A percentile compares a stretch with the other conserved stretches of the same genome.
Evolutionary conservation across 2,329 filamentous ascomycete species (phyloP).

Genomic region (Magnaporthales sp.): DNA sequence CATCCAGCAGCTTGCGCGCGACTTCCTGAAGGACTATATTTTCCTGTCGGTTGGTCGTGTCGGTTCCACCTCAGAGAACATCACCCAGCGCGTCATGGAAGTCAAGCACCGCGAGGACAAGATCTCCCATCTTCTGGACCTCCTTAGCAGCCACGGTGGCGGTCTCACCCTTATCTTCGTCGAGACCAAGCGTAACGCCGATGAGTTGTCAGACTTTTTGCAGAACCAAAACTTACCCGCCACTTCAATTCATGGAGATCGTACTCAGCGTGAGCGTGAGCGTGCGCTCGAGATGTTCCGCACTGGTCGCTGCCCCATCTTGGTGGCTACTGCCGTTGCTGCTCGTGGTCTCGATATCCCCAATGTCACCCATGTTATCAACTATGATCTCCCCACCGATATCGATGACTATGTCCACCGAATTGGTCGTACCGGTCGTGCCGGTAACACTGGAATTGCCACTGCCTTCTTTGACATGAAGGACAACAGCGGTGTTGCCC

Average conservation of each 20-base stretch:
- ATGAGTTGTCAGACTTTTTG: constrained; percentile 93
- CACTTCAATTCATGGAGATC: constrained; percentile 97
- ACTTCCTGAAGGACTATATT: constrained; percentile 98
- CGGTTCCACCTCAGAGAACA: constrained; percentile 99
- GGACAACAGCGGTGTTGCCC: constrained; percentile 94
- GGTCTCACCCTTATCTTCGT: constrained; percentile 96
- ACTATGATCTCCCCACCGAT: constrained; percentile 87
- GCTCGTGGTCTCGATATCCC: constrained; percentile 88
- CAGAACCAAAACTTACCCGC: constrained; percentile 98
- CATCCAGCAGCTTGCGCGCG: constrained; percentile 97
- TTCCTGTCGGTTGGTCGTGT: constrained; percentile 98
- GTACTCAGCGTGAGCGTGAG: constrained; percentile 97
- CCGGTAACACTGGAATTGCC: constrained; percentile 95
- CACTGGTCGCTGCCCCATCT: constrained; percentile 86
- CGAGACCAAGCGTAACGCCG: constrained; percentile 99
- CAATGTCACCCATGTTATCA: constrained; percentile 94
- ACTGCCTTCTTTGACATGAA: constrained; percentile 97
- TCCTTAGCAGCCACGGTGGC: constrained; percentile 63
- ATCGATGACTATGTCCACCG: constrained; percentile 98
- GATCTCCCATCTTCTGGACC: constrained; percentile 93
- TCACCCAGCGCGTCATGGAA: constrained; percentile 97
- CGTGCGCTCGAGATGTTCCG: constrained; percentile 96
- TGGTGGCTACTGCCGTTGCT: constrained; percentile 94
- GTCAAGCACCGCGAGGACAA: constrained; percentile 84
- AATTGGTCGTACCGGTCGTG: constrained; percentile 99